Conservation (phyloP, 2,329 filamentous ascomycete species). For the Xylaria sp. region DNA sequence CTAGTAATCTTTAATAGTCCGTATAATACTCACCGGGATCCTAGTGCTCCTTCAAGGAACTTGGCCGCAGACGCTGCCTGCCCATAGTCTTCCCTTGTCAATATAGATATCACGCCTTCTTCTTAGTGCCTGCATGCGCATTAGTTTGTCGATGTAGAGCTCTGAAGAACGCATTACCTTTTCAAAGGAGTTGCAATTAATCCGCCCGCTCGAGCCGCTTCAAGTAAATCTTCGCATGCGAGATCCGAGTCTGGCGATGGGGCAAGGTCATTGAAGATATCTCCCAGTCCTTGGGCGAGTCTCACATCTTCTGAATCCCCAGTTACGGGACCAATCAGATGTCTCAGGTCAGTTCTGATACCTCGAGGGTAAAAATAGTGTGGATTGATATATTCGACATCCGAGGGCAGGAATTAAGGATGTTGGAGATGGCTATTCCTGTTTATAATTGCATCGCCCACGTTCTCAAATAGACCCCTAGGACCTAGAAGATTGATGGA, state of each 20-base stretch:
- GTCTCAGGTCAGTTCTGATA: background rate
- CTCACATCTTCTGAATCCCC: background rate
- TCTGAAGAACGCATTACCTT: background rate
- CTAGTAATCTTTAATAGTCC: background rate
- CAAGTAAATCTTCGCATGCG: constrained; percentile 1
- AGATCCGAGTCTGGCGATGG: background rate
- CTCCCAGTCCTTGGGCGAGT: background rate
- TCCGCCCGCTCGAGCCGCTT: background rate
- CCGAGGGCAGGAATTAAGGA: constrained; percentile 15
- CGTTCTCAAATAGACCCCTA: background rate
- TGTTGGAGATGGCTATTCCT: constrained; percentile 22
- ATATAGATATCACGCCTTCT: constrained; percentile 15
- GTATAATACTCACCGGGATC: background rate
- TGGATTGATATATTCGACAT: constrained; percentile 20
- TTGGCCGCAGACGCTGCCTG: background rate
- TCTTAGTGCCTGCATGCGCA: constrained; percentile 14
- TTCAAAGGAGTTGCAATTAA: background rate
- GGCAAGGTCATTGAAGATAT: constrained; percentile 2
- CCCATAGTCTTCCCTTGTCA: constrained; percentile 10
- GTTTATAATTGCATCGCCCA: constrained; percentile 23
- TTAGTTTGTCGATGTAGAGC: background rate
- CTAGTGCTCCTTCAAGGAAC: background rate
- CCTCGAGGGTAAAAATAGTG: constrained; percentile 22
- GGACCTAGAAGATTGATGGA: constrained; percentile 28
- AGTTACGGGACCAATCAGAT: constrained; percentile 6